Evolutionary conservation across 257 asterid species (phyloP).

Genomic region (Jaltomata sinuosa): DNA sequence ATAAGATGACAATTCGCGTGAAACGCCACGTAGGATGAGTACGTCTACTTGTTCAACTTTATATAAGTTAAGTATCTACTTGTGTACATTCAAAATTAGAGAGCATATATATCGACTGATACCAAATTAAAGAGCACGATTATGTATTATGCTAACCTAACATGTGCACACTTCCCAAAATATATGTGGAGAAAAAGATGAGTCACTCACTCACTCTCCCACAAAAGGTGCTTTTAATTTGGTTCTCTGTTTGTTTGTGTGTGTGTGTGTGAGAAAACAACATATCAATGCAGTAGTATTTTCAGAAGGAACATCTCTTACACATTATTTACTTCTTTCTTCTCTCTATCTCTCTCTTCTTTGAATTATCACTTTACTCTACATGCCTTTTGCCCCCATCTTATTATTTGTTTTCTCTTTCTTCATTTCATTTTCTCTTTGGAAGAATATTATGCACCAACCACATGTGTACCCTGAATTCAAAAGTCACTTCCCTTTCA

Average conservation of each 20-base stretch:
- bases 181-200: constrained; percentile 8
- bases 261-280: constrained; percentile 20
- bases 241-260: constrained; percentile 36
- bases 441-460: neutral
- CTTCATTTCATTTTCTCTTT: neutral
- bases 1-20: too few relatives aligned
- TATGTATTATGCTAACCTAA: too few relatives aligned
- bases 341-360: constrained; percentile 12
- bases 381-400: constrained; percentile 21
- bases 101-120: too few relatives aligned
- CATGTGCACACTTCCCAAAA: neutral
- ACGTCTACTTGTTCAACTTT: too few relatives aligned
- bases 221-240: constrained; percentile 7
- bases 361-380: neutral
- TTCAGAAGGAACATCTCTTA: constrained; percentile 29
- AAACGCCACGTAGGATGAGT: too few relatives aligned
- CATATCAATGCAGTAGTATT: constrained; percentile 24
- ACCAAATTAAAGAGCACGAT: too few relatives aligned
- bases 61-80: too few relatives aligned
- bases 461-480: neutral
- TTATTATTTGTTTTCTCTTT: neutral
- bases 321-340: constrained; percentile 4
- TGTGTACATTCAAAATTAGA: too few relatives aligned
- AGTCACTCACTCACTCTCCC: too few relatives aligned
- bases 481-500: neutral